Conservation (phyloP, 2,329 filamentous ascomycete genomes). For the Clathrospora elynae region DNA sequence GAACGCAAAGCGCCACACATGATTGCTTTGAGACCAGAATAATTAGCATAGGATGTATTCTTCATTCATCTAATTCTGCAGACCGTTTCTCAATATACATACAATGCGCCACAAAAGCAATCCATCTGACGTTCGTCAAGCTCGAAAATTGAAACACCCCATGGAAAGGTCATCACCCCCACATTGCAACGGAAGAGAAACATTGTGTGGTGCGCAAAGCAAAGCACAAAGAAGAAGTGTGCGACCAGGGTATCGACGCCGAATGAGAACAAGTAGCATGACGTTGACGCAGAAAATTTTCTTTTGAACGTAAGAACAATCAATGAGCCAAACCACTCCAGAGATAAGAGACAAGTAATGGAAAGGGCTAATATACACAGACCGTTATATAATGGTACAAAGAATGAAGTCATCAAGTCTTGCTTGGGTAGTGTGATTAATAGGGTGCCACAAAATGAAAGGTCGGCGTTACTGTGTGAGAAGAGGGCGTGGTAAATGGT, state of each 20-base stretch:
- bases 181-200: constrained; percentile 22
- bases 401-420: constrained; percentile 21
- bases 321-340: constrained; percentile 14
- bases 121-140: constrained; percentile 23
- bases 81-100: constrained; percentile 31
- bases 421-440: constrained; percentile 26
- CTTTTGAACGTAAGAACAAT: constrained; percentile 15
- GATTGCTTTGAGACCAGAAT: constrained; percentile 10
- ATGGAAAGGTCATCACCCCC: constrained; percentile 18
- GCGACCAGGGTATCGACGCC: constrained; percentile 13
- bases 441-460: constrained; percentile 24
- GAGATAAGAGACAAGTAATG: constrained; percentile 17
- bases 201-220: constrained; percentile 15
- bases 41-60: constrained; percentile 23
- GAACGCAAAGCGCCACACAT: constrained; percentile 16
- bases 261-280: constrained; percentile 8
- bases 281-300: constrained; percentile 9
- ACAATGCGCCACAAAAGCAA: constrained; percentile 33
- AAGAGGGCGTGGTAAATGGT: constrained; percentile 8
- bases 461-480: constrained; percentile 12
- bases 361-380: constrained; percentile 25
- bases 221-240: constrained; percentile 8
- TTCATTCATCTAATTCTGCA: constrained; percentile 30
- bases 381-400: constrained; percentile 38
- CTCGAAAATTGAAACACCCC: constrained; percentile 37